Evolutionary conservation across 768 basidiomycete genomes (phyloP).

Genomic region (Boletus coccyginus): DNA sequence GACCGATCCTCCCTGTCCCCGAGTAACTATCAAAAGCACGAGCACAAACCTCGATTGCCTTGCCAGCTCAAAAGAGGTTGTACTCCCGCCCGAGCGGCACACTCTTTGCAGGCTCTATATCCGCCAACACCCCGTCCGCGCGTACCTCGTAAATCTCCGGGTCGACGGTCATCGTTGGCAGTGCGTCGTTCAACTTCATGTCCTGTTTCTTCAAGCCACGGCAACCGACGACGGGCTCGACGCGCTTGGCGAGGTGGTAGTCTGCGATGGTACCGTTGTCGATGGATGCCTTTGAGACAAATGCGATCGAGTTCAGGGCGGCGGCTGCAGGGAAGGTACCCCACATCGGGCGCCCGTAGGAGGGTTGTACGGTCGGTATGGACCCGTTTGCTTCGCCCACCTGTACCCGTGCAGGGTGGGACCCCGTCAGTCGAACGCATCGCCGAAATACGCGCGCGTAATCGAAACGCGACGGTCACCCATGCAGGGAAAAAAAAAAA

Average conservation of each 20-base stretch:
- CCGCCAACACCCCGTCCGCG: slow-evolving; percentile 75
- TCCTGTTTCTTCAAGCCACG: slow-evolving; percentile 75
- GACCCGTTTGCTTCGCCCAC: slow-evolving; percentile 98
- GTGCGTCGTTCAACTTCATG: slow-evolving; percentile 89
- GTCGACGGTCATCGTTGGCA: slow-evolving; percentile 86
- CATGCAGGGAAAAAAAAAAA: no score
- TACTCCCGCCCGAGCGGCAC: slow-evolving; percentile 72
- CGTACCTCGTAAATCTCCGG: slow-evolving; percentile 86
- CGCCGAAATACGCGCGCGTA: no score
- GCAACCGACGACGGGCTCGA: slow-evolving; percentile 75
- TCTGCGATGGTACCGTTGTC: slow-evolving; percentile 52
- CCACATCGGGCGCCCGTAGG: slow-evolving; percentile 91
- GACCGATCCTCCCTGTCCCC: no score
- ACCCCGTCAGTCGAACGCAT: not conserved
- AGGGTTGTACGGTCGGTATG: slow-evolving; percentile 93
- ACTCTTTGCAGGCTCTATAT: slow-evolving; percentile 68
- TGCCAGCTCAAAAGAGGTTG: slow-evolving; percentile 65
- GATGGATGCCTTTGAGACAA: slow-evolving; percentile 78
- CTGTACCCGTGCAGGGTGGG: slow-evolving; percentile 21
- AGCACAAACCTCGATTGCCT: not conserved
- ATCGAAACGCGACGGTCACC: not conserved
- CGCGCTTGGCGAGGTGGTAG: slow-evolving; percentile 69
- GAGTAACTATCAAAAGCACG: not conserved
- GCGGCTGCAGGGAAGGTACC: slow-evolving; percentile 75
- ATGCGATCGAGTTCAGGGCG: slow-evolving; percentile 79